Evolutionary conservation across 805 yeast species (phyloP).

Genomic region (Millerozyma acaciae): DNA sequence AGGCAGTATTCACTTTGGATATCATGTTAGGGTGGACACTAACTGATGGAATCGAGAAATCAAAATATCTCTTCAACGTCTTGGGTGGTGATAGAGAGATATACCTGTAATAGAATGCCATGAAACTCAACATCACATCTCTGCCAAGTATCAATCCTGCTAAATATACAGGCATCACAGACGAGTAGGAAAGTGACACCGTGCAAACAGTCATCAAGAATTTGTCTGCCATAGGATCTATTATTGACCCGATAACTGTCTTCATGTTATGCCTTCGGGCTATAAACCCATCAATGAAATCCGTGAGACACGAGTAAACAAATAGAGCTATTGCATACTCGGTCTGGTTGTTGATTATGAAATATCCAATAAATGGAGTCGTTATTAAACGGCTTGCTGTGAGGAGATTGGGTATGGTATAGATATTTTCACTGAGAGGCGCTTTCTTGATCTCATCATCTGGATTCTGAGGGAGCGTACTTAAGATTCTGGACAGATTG

Average conservation of each 20-base stretch:
- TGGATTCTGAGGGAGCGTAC: too few relatives aligned
- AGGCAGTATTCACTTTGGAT: constrained; percentile 83
- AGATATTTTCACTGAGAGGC: constrained; percentile 48
- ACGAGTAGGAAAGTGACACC: constrained; percentile 62
- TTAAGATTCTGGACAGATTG: too few relatives aligned
- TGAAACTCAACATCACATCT: constrained; percentile 66
- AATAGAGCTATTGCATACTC: constrained; percentile 68
- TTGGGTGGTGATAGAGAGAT: constrained; percentile 71
- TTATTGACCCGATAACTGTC: constrained; percentile 81
- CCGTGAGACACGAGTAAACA: constrained; percentile 84
- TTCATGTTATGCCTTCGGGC: constrained; percentile 77
- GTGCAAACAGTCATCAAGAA: constrained; percentile 84
- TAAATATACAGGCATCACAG: constrained; percentile 61
- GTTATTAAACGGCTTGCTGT: constrained; percentile 77
- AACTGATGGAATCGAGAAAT: constrained; percentile 74
- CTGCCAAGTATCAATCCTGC: constrained; percentile 78
- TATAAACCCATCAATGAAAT: constrained; percentile 84
- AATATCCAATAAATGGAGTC: constrained; percentile 83
- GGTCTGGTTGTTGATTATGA: constrained; percentile 61
- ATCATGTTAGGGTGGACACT: constrained; percentile 84
- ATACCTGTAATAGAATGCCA: constrained; percentile 72
- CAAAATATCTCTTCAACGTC: constrained; percentile 69
- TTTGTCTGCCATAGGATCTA: constrained; percentile 96
- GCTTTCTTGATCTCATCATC: neutral
- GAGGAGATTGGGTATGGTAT: constrained; percentile 82